Evolutionary conservation across 768 basidiomycete genomes (phyloP), one percentile per base, ranked within the genome.

Genomic region (Pholiota molesta): DNA sequence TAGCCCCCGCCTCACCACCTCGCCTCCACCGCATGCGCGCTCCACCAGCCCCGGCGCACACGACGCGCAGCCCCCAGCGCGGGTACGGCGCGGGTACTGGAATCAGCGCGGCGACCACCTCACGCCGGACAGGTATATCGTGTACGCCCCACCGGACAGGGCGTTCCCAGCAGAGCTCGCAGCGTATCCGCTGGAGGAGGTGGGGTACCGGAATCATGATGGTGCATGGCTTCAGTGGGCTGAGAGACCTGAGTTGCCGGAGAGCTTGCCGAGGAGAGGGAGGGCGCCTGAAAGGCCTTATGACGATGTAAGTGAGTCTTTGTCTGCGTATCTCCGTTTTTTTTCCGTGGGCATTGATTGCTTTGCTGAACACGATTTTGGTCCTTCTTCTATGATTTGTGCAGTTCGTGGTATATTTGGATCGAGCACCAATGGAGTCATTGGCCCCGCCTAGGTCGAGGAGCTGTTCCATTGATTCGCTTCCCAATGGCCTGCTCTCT

Each of bases 81-180:
- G 37, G 7, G 55, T 78, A 8, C 86, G 89, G 19, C 74, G 74
- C 37, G 91, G 91, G 1, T 85, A 77, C 66, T 92, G 91, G 91
- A 92, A 92, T 65, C 69, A 81, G n/a, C 84, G 90, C 1, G 90
- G 90, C 0, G 90, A 92, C 69, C 84, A 90, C 65, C 79, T 89
- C 54, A 88, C 86, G 19, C 58, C 71, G 21, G 73, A 77, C n/a
- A 79, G 80, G 51, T 86, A 75, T 65, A 77, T 91, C 63, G 89
- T 92, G 29, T 91, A 87, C 60, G 89, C 87, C 8, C 90, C 90
- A 1, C 73, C 71, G 0, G 72, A 79, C 6, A 71, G 72, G 51
- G 79, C 81, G 19, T 86, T 86, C 65, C 91, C 91, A 1, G 63
- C 69, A 0, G 91, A 92, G 8, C 77, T 92, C 26, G 73, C 75